Percentiles rank a stretch among this genome's conserved stretches.
Evolutionary conservation across 768 basidiomycete species (phyloP).

Genomic region (Pleurotus giganteus): DNA sequence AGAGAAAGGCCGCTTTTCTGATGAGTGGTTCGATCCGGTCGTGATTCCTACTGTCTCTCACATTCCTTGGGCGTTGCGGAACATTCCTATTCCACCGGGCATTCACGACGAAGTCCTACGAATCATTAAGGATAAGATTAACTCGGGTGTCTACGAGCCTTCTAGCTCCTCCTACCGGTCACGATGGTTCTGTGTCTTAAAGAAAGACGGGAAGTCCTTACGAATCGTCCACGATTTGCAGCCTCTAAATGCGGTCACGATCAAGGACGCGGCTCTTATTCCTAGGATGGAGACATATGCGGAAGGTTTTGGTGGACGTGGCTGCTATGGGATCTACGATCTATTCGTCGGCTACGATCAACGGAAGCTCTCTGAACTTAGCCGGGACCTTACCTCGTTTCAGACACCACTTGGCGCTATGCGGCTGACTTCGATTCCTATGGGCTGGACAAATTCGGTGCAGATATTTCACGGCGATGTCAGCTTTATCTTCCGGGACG

Average conservation of each 20-base stretch:
- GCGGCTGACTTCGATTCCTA: conserved; percentile 29
- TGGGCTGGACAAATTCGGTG: conserved; percentile 38
- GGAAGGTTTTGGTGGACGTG: conserved; percentile 29
- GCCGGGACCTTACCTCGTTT: conserved; percentile 38
- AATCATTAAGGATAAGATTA: conserved; percentile 33
- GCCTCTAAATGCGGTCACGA: conserved; percentile 34
- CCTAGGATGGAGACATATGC: conserved; percentile 30
- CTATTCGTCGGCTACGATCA: conserved; percentile 37
- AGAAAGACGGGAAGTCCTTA: conserved; percentile 35
- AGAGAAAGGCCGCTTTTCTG: conserved; percentile 18
- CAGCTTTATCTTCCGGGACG: conserved; percentile 30
- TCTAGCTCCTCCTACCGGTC: conserved; percentile 36
- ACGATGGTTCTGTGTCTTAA: conserved; percentile 37
- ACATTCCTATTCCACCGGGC: conserved; percentile 31
- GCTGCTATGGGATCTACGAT: conserved; percentile 30
- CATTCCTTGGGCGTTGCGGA: conserved; percentile 26
- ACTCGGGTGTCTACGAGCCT: conserved; percentile 36
- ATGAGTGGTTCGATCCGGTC: conserved; percentile 31
- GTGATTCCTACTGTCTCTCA: conserved; percentile 33
- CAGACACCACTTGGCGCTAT: conserved; percentile 29
- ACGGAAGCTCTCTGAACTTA: conserved; percentile 17
- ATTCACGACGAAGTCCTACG: conserved; percentile 29
- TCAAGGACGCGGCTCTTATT: conserved; percentile 31
- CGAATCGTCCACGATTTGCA: conserved; percentile 34
- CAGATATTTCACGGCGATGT: conserved; percentile 40